Percentiles rank a stretch among this genome's conserved stretches.
Evolutionary conservation across 345 rosid genomes (phyloP).

Genomic region (Sisymbrium irio): DNA sequence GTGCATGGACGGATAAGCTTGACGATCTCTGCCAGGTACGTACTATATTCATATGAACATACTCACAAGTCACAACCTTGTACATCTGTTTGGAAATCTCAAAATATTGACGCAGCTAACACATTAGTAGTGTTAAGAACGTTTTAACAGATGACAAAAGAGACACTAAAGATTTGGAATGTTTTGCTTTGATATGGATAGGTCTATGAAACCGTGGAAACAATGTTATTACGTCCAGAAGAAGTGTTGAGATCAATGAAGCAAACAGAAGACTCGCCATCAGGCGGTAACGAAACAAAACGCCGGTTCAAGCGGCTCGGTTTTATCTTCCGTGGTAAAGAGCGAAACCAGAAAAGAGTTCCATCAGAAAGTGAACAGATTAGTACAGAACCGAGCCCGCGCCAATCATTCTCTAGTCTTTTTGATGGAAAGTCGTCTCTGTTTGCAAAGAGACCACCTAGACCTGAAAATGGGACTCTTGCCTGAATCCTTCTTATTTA

Average conservation of each 20-base stretch:
- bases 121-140: neutral
- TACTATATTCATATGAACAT: neutral
- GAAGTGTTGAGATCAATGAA: constrained; percentile 59
- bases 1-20: constrained; percentile 55
- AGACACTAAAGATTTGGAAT: neutral
- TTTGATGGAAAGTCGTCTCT: constrained; percentile 84
- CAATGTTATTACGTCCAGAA: constrained; percentile 65
- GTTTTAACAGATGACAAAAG: neutral
- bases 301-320: constrained; percentile 63
- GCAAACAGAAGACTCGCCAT: constrained; percentile 41
- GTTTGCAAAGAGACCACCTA: constrained; percentile 74
- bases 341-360: constrained; percentile 45
- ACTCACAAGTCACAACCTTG: neutral
- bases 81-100: neutral
- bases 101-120: neutral
- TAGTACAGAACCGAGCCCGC: constrained; percentile 42
- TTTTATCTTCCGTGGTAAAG: constrained; percentile 67
- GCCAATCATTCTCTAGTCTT: constrained; percentile 69
- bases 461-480: constrained; percentile 58
- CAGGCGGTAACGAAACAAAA: constrained; percentile 45
- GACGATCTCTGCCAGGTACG: constrained; percentile 86
- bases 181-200: constrained; percentile 16
- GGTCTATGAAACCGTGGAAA: constrained; percentile 91
- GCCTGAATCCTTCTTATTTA: constrained; percentile 31
- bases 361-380: constrained; percentile 43